Base-by-base conservation (phyloP, 139 green algal species). In the Chlorella sp. region DNA sequence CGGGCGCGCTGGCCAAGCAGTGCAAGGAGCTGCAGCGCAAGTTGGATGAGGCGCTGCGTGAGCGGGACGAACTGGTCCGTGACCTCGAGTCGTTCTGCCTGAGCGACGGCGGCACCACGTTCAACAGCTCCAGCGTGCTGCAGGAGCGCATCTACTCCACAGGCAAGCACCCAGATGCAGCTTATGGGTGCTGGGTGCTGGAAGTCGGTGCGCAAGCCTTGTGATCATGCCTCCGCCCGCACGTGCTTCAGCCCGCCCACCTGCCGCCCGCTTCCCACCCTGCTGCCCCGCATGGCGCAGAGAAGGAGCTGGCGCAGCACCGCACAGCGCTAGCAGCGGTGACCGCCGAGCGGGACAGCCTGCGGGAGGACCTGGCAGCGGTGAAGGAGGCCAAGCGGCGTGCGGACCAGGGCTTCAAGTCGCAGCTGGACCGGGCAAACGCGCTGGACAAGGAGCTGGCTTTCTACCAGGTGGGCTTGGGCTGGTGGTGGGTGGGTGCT, bases 111-210 rank as follows among this genome's bases (percentile, higher is more conserved):
- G 65, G 41, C 54, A 81, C 68, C 62, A 89, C 85, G 11, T 91
- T 91, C 51, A 78, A 64, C 72, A 83, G 58, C 44, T 83, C 64
- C 51, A 82, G 64, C 36, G 85, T 91, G 32, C 76, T 91, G 41
- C 86, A 86, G 41, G 88, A 91, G 76, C 85, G 88, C 17, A 91
- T 91, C 30, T 91, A 77, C 16, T 81, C 76, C 40, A 89, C 83
- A 74, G 84, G 81, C n/a, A n/a, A 72, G 76, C 9, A 0, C 32
- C 28, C 3, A 14, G n/a, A 2, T 30, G 5, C 73, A 30, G 8
- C 44, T 17, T 3, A 34, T 48, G 51, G 70, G 34, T 48, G 75
- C 48, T 36, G 51, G n/a, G 48, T 67, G 75, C 70, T 51, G 70
- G 34, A 32, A 3, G 32, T n/a, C 1, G 67, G 32, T 5, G 2